Percentiles rank a stretch among this genome's conserved stretches.
These are phyloP conservation scores for Fomitopsis schrenkii DNA, from an alignment of 1,284 basidiomycete genomes.

Conservation along the genomic window DNA sequence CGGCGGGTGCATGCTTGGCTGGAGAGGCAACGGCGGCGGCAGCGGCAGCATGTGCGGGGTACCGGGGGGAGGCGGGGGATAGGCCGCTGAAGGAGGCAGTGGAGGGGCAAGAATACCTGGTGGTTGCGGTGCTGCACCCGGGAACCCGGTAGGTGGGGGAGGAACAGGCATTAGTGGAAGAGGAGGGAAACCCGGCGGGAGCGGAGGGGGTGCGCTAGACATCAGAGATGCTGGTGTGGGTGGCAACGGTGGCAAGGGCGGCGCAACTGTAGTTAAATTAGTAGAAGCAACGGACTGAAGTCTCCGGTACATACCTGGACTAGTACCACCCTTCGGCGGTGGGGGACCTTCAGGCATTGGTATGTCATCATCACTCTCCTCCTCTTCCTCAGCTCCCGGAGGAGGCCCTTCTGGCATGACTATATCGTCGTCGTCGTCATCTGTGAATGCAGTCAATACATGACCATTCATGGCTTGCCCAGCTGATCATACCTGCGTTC, in stretches of 20 bases:
- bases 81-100: conserved; percentile 8
- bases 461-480: background rate
- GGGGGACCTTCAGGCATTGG: conserved; percentile 83
- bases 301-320: conserved; percentile 18
- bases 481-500: conserved; percentile 35
- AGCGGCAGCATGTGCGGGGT: conserved; percentile 22
- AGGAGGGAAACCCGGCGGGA: conserved; percentile 24
- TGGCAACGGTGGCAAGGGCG: conserved; percentile 12
- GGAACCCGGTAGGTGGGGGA: conserved; percentile 27
- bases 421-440: conserved; percentile 51
- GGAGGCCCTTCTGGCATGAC: conserved; percentile 74
- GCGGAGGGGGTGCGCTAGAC: conserved; percentile 18
- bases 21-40: conserved; percentile 3
- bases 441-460: conserved; percentile 4
- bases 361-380: conserved; percentile 74
- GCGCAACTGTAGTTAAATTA: conserved; percentile 1
- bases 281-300: conserved; percentile 11
- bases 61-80: conserved; percentile 17
- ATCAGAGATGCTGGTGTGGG: conserved; percentile 20
- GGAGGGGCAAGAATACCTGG: conserved; percentile 12
- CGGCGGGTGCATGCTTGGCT: conserved; percentile 4
- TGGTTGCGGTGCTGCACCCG: conserved; percentile 18
- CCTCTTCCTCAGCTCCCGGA: conserved; percentile 44
- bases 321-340: conserved; percentile 34
- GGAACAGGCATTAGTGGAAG: conserved; percentile 18